A percentile compares a stretch with the other conserved stretches of the same genome.
Conservation (phyloP, 805 yeast genomes). For the Candida ascalaphidarum region DNA sequence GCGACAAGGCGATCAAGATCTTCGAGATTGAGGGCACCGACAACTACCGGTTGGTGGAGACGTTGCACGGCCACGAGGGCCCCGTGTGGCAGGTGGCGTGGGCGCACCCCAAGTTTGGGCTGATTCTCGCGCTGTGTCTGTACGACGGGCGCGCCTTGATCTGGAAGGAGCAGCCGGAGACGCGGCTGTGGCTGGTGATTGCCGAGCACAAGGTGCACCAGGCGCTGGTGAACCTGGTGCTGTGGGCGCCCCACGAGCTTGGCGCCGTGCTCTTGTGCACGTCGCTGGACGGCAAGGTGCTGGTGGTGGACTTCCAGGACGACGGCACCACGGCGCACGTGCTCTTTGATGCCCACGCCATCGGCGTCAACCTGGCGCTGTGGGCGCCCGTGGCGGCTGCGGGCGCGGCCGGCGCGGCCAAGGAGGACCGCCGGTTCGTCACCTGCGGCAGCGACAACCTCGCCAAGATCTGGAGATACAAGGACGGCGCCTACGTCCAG, state of each 20-base stretch:
- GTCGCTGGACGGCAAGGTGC: conserved; percentile 87
- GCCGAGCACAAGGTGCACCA: conserved; percentile 84
- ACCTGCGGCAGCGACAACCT: conserved; percentile 94
- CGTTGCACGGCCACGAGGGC: conserved; percentile 90
- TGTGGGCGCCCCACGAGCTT: conserved; percentile 97
- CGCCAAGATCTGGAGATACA: conserved; percentile 83
- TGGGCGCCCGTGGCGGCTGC: conserved; percentile 70
- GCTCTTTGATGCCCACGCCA: conserved; percentile 73
- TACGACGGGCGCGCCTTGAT: conserved; percentile 91
- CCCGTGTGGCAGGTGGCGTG: conserved; percentile 99
- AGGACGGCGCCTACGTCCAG: conserved; percentile 48
- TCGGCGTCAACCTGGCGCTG: conserved; percentile 89
- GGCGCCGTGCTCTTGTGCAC: conserved; percentile 89
- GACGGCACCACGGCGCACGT: conserved; percentile 71
- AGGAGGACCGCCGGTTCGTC: conserved; percentile 65
- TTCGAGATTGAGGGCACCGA: conserved; percentile 14
- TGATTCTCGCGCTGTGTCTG: conserved; percentile 87
- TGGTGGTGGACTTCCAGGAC: conserved; percentile 84
- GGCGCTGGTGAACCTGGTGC: conserved; percentile 89
- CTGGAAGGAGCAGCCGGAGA: conserved; percentile 82
- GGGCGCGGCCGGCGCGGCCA: conserved; percentile 18
- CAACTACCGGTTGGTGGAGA: conserved; percentile 51
- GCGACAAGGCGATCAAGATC: conserved; percentile 12
- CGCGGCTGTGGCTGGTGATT: conserved; percentile 78
- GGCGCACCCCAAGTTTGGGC: conserved; percentile 99